These are phyloP conservation scores for Podospora pseudocomata DNA, from an alignment of 495 filamentous ascomycete species.

Conservation along the genomic window DNA sequence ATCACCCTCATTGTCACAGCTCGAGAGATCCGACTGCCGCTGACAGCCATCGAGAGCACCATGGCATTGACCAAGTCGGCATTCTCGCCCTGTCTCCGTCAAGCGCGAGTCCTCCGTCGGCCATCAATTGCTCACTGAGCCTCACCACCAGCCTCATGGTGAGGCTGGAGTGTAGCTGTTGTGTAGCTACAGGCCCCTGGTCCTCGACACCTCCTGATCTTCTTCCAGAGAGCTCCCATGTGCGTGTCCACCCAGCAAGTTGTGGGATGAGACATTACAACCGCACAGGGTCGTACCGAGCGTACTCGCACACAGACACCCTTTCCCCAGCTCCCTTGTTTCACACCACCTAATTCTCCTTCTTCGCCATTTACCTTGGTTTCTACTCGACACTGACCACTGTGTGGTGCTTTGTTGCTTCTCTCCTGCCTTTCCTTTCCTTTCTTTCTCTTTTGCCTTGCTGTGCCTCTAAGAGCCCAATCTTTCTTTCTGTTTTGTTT, in stretches of 20 bases:
- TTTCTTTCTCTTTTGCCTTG: conserved; percentile 11
- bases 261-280: conserved; percentile 17
- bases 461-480: background rate
- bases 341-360: conserved; percentile 19
- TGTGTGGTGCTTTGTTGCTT: conserved; percentile 10
- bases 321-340: conserved; percentile 8
- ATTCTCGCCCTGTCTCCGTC: no score
- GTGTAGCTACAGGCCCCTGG: no score
- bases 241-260: background rate
- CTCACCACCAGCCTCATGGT: background rate
- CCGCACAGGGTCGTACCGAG: conserved; percentile 4
- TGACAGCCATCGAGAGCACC: background rate
- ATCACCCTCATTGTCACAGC: conserved; percentile 27
- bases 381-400: conserved; percentile 13
- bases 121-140: background rate
- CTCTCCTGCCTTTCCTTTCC: conserved; percentile 9
- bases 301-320: conserved; percentile 2
- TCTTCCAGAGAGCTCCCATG: background rate
- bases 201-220: background rate
- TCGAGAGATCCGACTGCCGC: background rate
- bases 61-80: background rate
- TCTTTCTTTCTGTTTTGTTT: conserved; percentile 6
- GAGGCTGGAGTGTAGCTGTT: background rate
- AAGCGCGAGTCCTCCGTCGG: no score
- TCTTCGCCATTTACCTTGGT: conserved; percentile 13